Base-by-base conservation (phyloP, 73 alveolate genomes). In the Durusdinium trenchii region DNA sequence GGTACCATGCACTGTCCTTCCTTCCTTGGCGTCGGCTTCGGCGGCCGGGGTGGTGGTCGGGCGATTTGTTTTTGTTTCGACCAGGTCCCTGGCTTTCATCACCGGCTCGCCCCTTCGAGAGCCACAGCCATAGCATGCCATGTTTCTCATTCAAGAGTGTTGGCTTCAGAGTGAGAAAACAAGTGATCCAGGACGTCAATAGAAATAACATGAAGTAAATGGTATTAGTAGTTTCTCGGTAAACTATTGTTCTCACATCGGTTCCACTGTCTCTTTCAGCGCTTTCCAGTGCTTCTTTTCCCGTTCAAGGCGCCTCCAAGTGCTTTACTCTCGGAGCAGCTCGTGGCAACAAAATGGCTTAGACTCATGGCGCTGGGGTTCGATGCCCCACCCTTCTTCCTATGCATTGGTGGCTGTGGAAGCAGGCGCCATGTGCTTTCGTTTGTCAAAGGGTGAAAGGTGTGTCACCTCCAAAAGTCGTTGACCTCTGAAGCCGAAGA, bases 271-370 rank as follows among this genome's bases (percentile, higher is more conserved):
- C n/a, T n/a, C n/a, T n/a, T n/a, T n/a, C n/a, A n/a, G n/a, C n/a
- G n/a, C n/a, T n/a, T n/a, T n/a, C n/a, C n/a, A n/a, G n/a, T n/a
- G n/a, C n/a, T n/a, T n/a, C n/a, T n/a, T n/a, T n/a, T n/a, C n/a
- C n/a, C n/a, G n/a, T n/a, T n/a, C n/a, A n/a, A 91, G 98, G 98
- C 98, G 38, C 98, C 98, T 47, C 98, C 98, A 14, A 91, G 98
- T 46, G 75, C 87, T 14, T 78, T 91, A 78, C 89, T 91, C 76
- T 91, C 98, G 10, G 98, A 91, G 75, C 98, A 91, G 61, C 98
- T 91, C 36, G 30, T 30, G 98, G 26, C 87, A 91, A 91, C 98
- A 2, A 76, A 76, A 16, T 91, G 98, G 98, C 98, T 91, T 76
- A 87, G 45, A 42, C 76, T 91, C 76, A 52, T 67, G 89, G 98